phyloP scores from a whole-genome alignment of 2,329 filamentous ascomycete species.

The Ophiostoma angusticollis region DNA sequence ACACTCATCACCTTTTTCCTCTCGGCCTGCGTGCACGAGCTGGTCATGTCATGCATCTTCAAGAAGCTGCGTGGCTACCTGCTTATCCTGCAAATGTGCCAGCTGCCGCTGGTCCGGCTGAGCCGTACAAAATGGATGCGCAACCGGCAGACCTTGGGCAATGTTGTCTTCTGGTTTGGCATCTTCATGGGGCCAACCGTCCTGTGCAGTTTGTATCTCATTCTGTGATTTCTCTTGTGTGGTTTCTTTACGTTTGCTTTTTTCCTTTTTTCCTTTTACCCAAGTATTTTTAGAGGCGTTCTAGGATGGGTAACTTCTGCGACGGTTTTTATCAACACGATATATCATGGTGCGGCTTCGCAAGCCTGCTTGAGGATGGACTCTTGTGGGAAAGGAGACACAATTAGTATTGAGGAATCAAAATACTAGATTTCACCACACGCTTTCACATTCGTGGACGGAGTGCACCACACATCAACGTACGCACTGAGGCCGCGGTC shows the following conservation, averaged over 20 bases:
- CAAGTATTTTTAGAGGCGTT: too few species aligned
- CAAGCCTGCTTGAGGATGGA: too few species aligned
- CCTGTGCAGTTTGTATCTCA: constrained; percentile 46
- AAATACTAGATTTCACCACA: too few species aligned
- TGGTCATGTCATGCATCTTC: constrained; percentile 72
- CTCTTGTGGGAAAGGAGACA: too few species aligned
- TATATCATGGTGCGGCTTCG: too few species aligned
- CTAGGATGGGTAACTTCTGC: too few species aligned
- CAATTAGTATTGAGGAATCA: too few species aligned
- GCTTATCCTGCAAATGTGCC: constrained; percentile 59
- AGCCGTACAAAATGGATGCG: constrained; percentile 55
- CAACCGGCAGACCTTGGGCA: constrained; percentile 50
- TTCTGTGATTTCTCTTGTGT: constrained; percentile 27
- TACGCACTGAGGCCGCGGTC: too few species aligned
- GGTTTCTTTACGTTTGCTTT: neutral
- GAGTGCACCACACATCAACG: too few species aligned
- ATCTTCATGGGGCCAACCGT: constrained; percentile 66
- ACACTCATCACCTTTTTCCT: constrained; percentile 66
- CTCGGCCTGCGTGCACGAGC: constrained; percentile 57
- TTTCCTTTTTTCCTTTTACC: neutral
- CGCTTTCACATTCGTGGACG: too few species aligned
- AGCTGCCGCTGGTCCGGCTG: constrained; percentile 56
- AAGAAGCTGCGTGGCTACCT: constrained; percentile 65
- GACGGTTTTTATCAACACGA: too few species aligned
- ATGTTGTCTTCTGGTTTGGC: constrained; percentile 65